These are phyloP conservation scores for Cutaneotrichosporon arboriforme DNA, from an alignment of 1,284 basidiomycete genomes.

Conservation along the genomic window DNA sequence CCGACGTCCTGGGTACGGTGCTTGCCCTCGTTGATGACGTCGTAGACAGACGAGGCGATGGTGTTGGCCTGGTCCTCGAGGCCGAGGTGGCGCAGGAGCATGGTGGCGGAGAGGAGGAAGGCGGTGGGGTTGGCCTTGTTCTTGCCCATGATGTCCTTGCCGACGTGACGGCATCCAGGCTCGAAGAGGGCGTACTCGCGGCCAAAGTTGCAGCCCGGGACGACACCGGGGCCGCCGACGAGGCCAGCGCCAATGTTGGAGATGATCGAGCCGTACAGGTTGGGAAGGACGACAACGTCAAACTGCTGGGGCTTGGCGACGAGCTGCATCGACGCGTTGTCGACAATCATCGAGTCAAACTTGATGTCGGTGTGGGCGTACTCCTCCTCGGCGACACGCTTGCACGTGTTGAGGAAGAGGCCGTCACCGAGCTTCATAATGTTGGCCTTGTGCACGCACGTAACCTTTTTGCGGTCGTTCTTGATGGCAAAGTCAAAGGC, in stretches of 20 bases:
- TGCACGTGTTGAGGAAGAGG: constrained; percentile 98
- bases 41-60: constrained; percentile 89
- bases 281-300: constrained; percentile 36
- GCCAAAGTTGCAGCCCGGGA: constrained; percentile 97
- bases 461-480: constrained; percentile 99
- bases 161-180: constrained; percentile 97
- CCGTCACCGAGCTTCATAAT: constrained; percentile 99
- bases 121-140: constrained; percentile 97
- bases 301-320: constrained; percentile 88
- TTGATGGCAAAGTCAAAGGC: constrained; percentile 99
- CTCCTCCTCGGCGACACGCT: constrained; percentile 79
- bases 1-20: constrained; percentile 94
- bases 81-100: constrained; percentile 98
- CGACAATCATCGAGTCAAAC: constrained; percentile 98
- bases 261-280: constrained; percentile 87
- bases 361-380: constrained; percentile 90
- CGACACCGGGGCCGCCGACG: constrained; percentile 95
- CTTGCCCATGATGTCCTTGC: constrained; percentile 95
- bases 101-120: constrained; percentile 95
- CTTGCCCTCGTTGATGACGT: constrained; percentile 83
- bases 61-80: constrained; percentile 91
- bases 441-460: constrained; percentile 99
- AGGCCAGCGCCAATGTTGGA: constrained; percentile 98
- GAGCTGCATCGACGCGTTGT: constrained; percentile 99
- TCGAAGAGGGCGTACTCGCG: constrained; percentile 97